A percentile compares a stretch with the other conserved stretches of the same genome.
Evolutionary conservation across 2,329 filamentous ascomycete genomes (phyloP).

Genomic region (Allantophomopsis lycopodina): DNA sequence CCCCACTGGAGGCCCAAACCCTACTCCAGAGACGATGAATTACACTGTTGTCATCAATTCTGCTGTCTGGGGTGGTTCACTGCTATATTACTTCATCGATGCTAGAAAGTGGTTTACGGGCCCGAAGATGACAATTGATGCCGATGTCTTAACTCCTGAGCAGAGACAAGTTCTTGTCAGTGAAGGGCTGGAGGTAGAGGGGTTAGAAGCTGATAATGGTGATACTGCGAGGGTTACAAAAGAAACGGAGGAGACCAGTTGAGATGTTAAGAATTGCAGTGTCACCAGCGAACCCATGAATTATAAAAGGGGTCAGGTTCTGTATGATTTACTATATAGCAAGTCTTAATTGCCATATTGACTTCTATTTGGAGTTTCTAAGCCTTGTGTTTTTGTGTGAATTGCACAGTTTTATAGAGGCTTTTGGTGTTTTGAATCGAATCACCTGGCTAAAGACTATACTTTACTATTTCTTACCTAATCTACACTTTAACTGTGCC

Average conservation of each 20-base stretch:
- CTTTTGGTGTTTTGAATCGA: too few relatives aligned
- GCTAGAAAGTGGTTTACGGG: conserved; percentile 46
- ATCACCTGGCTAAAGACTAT: too few relatives aligned
- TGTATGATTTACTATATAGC: too few relatives aligned
- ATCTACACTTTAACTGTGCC: too few relatives aligned
- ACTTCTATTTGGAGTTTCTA: too few relatives aligned
- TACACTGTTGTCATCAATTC: conserved; percentile 49
- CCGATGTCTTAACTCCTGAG: conserved; percentile 14
- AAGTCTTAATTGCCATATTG: too few relatives aligned
- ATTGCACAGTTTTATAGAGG: too few relatives aligned
- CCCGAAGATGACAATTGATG: conserved; percentile 38
- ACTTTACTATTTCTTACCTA: too few relatives aligned
- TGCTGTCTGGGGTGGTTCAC: conserved; percentile 40
- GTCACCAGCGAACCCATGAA: too few relatives aligned
- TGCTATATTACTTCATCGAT: conserved; percentile 40
- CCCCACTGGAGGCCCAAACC: conserved; percentile 37
- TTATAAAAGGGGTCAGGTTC: too few relatives aligned
- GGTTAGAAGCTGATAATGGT: neutral
- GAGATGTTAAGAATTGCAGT: too few relatives aligned
- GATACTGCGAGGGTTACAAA: neutral
- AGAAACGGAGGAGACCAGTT: neutral
- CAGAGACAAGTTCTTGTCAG: conserved; percentile 12
- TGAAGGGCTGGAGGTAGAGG: conserved; percentile 11
- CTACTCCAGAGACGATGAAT: conserved; percentile 38
- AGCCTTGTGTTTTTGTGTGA: too few relatives aligned